phyloP scores from a whole-genome alignment of 192 early-diverging fungal species.

The Linnemannia elongata region DNA sequence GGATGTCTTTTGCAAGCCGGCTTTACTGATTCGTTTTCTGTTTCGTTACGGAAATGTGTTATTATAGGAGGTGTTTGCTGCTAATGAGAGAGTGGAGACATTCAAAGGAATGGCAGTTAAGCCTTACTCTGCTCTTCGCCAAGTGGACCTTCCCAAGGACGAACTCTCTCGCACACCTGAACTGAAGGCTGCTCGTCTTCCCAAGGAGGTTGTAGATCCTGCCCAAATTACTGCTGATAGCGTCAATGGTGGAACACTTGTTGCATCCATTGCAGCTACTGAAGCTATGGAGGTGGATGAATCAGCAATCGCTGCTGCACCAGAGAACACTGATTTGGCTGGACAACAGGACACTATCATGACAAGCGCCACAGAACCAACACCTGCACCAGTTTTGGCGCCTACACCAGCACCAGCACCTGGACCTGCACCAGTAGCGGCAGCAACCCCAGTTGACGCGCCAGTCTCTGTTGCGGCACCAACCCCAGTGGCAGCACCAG shows the following conservation, averaged over 20 bases:
- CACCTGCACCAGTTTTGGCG: background rate
- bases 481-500: background rate
- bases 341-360: background rate
- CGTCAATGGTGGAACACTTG: background rate
- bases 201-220: conserved; percentile 4
- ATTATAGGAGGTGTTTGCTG: conserved; percentile 41
- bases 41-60: background rate
- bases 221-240: background rate
- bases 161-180: conserved; percentile 31
- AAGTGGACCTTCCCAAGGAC: conserved; percentile 49
- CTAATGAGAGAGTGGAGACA: conserved; percentile 39
- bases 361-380: background rate
- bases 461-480: background rate
- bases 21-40: background rate
- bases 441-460: background rate
- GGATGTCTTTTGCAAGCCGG: background rate
- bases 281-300: conserved; percentile 24
- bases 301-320: background rate
- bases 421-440: background rate
- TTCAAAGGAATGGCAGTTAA: conserved; percentile 44
- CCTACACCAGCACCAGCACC: background rate
- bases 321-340: background rate
- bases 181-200: conserved; percentile 33
- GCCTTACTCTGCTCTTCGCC: conserved; percentile 31
- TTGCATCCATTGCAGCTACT: background rate